Conservation (phyloP, 1,284 basidiomycete genomes). For the Ustanciosporium gigantosporum region DNA sequence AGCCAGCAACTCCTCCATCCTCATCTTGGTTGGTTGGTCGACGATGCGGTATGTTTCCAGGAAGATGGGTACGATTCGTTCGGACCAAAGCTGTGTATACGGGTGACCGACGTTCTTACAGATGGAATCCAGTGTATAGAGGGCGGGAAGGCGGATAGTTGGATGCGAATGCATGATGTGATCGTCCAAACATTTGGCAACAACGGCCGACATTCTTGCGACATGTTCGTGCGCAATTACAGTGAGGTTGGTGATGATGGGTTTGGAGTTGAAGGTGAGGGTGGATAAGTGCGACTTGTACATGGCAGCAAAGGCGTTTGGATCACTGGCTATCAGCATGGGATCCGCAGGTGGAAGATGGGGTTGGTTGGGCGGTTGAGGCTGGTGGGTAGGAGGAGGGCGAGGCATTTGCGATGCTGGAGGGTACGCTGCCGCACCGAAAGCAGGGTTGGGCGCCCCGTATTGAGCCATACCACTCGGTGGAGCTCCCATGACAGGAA, state of each 20-base stretch:
- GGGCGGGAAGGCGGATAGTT: conserved; percentile 85
- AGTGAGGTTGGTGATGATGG: conserved; percentile 92
- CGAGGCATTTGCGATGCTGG: too few relatives aligned
- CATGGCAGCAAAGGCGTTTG: conserved; percentile 72
- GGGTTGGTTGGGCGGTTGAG: background rate
- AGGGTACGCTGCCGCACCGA: background rate
- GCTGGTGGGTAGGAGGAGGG: background rate
- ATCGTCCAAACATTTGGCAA: conserved; percentile 82
- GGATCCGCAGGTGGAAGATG: conserved; percentile 8
- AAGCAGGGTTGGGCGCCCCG: background rate
- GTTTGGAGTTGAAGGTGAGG: conserved; percentile 92
- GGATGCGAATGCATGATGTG: conserved; percentile 74
- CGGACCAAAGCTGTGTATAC: conserved; percentile 52
- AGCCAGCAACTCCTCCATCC: conserved; percentile 57
- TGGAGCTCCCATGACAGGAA: too few relatives aligned
- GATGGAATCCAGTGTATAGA: conserved; percentile 95
- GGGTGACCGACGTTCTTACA: conserved; percentile 59
- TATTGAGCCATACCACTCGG: too few relatives aligned
- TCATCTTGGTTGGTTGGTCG: conserved; percentile 52
- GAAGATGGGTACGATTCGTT: conserved; percentile 52
- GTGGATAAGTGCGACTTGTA: conserved; percentile 72
- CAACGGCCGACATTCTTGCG: conserved; percentile 74
- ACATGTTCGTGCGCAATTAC: conserved; percentile 86
- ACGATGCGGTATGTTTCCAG: conserved; percentile 58
- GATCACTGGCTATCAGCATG: conserved; percentile 54